Conservation (phyloP, 805 yeast species). For the Metschnikowia colocasiae region DNA sequence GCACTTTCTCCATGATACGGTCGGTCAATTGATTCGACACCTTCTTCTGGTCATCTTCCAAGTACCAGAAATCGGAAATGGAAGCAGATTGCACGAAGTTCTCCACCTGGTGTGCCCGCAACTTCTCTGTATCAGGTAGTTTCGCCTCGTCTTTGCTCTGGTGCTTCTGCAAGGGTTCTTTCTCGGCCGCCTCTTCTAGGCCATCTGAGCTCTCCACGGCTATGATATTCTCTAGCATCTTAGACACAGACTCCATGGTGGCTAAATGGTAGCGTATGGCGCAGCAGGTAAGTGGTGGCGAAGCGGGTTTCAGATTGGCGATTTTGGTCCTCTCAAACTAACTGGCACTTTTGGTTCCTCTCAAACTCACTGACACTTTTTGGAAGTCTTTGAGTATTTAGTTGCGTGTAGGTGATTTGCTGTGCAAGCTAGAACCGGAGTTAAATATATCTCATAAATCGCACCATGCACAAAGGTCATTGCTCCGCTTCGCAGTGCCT, state of each 20-base stretch:
- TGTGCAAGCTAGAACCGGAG: not conserved
- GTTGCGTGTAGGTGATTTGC: not conserved
- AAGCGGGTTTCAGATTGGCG: not conserved
- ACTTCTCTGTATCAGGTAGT: constrained; percentile 1
- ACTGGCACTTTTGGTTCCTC: not conserved
- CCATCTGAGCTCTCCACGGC: constrained; percentile 22
- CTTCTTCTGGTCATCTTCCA: constrained; percentile 21
- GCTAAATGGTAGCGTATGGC: not conserved
- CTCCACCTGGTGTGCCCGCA: constrained; percentile 2
- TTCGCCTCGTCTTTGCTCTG: not conserved
- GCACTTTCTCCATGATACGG: constrained; percentile 64
- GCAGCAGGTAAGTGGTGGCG: not conserved
- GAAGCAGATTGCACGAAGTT: constrained; percentile 6
- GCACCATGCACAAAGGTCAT: not conserved
- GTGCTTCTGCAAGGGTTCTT: not conserved
- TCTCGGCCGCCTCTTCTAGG: not conserved
- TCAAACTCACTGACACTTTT: not conserved
- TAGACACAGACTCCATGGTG: constrained; percentile 37
- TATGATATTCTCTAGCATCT: constrained; percentile 34
- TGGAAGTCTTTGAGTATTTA: not conserved
- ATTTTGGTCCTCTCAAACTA: not conserved
- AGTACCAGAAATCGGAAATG: constrained; percentile 26
- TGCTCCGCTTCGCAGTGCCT: constrained; percentile 2
- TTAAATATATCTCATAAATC: not conserved
- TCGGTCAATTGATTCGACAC: constrained; percentile 48